Evolutionary conservation across 805 yeast genomes (phyloP).

Genomic region (Spathaspora sp.): DNA sequence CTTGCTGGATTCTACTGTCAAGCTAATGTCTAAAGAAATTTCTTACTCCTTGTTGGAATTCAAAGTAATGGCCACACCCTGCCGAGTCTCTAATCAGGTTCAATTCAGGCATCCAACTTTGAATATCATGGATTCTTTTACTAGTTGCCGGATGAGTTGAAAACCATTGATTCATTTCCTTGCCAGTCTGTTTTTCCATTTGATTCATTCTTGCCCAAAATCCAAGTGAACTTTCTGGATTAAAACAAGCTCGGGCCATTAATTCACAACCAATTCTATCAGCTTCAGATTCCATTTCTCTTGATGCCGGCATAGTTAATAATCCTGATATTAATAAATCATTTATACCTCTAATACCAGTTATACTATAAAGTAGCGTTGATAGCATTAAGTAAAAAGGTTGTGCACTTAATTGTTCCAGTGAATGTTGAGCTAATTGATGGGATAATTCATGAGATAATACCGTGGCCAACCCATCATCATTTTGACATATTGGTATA

Average conservation of each 20-base stretch:
- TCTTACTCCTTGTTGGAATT: slow-evolving; percentile 13
- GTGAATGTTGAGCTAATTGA: slow-evolving; percentile 87
- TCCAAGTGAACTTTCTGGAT: slow-evolving; percentile 68
- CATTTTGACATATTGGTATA: slow-evolving; percentile 71
- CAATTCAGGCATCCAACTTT: slow-evolving; percentile 62
- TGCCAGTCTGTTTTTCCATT: slow-evolving; percentile 32
- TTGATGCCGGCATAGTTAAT: slow-evolving; percentile 76
- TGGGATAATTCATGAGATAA: slow-evolving; percentile 92
- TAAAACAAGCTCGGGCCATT: slow-evolving; percentile 85
- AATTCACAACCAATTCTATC: slow-evolving; percentile 91
- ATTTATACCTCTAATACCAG: slow-evolving; percentile 56
- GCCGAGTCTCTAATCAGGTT: slow-evolving; percentile 38
- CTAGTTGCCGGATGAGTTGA: slow-evolving; percentile 87
- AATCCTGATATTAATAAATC: slow-evolving; percentile 51
- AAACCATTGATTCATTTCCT: slow-evolving; percentile 29
- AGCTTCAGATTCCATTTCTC: slow-evolving; percentile 95
- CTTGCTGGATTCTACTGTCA: too few relatives aligned
- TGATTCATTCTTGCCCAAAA: slow-evolving; percentile 81
- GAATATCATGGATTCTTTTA: slow-evolving; percentile 67
- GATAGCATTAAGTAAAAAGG: slow-evolving; percentile 65
- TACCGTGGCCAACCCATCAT: slow-evolving; percentile 94
- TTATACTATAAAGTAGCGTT: slow-evolving; percentile 50
- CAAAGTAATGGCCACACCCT: slow-evolving; percentile 32
- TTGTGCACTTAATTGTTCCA: slow-evolving; percentile 73
- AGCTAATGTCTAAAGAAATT: slow-evolving; percentile 11